phyloP scores from a whole-genome alignment of 23 red algal genomes.

The Gracilaria domingensis region DNA sequence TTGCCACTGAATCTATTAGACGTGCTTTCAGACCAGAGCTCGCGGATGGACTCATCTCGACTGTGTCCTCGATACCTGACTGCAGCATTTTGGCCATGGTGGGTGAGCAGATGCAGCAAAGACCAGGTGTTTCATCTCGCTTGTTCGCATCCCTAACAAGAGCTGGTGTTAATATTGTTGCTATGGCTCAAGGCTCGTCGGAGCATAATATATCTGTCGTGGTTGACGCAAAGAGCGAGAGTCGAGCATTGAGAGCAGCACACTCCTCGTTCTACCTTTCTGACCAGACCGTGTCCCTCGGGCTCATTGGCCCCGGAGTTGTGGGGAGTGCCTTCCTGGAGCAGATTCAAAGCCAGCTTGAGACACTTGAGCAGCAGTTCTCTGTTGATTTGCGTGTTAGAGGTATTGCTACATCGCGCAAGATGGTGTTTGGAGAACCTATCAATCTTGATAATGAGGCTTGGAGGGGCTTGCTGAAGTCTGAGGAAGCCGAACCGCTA shows the following conservation, averaged over 20 bases:
- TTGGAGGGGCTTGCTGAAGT: constrained; percentile 63
- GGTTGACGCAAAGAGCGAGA: constrained; percentile 70
- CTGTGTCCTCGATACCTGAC: constrained; percentile 70
- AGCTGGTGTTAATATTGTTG: constrained; percentile 90
- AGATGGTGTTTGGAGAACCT: constrained; percentile 85
- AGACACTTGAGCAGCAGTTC: constrained; percentile 71
- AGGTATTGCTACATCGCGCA: constrained; percentile 78
- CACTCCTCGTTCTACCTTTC: constrained; percentile 96
- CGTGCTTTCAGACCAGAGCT: constrained; percentile 90
- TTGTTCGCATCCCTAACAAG: constrained; percentile 87
- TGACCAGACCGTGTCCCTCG: constrained; percentile 91
- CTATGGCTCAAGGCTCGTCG: constrained; percentile 95
- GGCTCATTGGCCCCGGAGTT: constrained; percentile 91
- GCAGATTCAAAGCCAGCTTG: constrained; percentile 91
- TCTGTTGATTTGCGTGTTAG: constrained; percentile 93
- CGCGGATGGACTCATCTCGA: constrained; percentile 86
- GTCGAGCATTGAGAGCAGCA: constrained; percentile 84
- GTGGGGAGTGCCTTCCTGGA: constrained; percentile 86
- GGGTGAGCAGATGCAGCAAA: constrained; percentile 96
- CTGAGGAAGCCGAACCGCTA: constrained; percentile 20
- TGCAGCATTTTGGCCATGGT: constrained; percentile 97
- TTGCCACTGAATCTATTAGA: constrained; percentile 71
- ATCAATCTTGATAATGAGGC: constrained; percentile 63
- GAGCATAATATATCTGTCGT: constrained; percentile 98
- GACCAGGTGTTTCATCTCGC: constrained; percentile 88